A percentile compares a stretch with the other conserved stretches of the same genome.
Conservation (phyloP, 1,284 basidiomycete genomes). For the Boletus austroedulis region DNA sequence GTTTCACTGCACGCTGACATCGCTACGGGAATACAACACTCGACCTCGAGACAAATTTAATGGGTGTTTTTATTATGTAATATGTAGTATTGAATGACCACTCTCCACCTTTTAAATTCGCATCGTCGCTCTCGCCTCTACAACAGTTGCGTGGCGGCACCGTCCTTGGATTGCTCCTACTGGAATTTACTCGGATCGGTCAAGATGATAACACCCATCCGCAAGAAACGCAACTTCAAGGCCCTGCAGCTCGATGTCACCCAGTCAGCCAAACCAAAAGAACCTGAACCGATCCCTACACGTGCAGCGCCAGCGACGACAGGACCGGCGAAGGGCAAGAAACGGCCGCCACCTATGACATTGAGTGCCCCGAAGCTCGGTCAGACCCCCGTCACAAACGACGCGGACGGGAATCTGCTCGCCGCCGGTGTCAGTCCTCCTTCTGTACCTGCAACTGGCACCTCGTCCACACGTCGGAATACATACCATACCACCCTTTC, state of each 20-base stretch:
- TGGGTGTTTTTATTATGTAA: slow-evolving; percentile 22
- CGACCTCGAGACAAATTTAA: not conserved
- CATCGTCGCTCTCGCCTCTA: slow-evolving; percentile 9
- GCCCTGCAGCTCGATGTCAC: slow-evolving; percentile 62
- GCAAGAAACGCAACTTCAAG: slow-evolving; percentile 83
- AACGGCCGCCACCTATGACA: slow-evolving; percentile 62
- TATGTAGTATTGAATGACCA: slow-evolving; percentile 17
- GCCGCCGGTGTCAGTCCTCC: slow-evolving; percentile 39
- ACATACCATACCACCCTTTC: slow-evolving; percentile 72
- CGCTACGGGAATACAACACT: not conserved
- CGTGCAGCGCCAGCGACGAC: slow-evolving; percentile 37
- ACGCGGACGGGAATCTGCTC: slow-evolving; percentile 39
- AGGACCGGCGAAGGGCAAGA: slow-evolving; percentile 44
- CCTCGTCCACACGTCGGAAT: slow-evolving; percentile 47
- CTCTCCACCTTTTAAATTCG: slow-evolving; percentile 15
- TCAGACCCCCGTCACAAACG: slow-evolving; percentile 42
- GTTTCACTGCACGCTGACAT: too few species aligned
- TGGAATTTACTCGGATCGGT: not conserved
- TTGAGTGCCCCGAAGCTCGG: slow-evolving; percentile 47
- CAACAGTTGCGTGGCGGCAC: not conserved
- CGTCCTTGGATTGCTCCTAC: not conserved
- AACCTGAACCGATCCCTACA: slow-evolving; percentile 39
- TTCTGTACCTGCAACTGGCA: slow-evolving; percentile 42
- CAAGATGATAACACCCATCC: slow-evolving; percentile 48
- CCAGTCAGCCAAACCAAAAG: slow-evolving; percentile 43